These are phyloP conservation scores for Didymella pomorum DNA, from an alignment of 2,329 filamentous ascomycete genomes.

Conservation along the genomic window DNA sequence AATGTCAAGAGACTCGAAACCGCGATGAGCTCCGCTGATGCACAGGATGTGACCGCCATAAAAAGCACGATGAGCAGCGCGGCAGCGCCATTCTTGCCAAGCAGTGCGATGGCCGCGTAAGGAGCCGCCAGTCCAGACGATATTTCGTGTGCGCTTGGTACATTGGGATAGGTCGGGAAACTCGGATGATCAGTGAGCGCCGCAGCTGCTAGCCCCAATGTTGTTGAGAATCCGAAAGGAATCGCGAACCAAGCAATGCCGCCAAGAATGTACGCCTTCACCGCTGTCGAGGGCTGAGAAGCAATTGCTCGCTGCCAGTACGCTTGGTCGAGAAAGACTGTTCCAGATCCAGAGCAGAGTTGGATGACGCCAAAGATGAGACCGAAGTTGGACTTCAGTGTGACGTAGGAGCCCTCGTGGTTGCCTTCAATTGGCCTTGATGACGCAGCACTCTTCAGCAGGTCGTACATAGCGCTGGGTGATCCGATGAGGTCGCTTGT, in stretches of 20 bases:
- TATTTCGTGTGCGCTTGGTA: conserved; percentile 37
- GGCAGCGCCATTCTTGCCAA: conserved; percentile 42
- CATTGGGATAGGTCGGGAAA: conserved; percentile 55
- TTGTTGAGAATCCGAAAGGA: conserved; percentile 52
- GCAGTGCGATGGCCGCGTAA: conserved; percentile 39
- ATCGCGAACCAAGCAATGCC: conserved; percentile 59
- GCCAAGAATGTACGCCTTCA: conserved; percentile 49
- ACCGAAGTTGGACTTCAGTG: conserved; percentile 53
- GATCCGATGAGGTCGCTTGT: conserved; percentile 52
- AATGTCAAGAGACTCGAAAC: conserved; percentile 53
- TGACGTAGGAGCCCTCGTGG: conserved; percentile 52
- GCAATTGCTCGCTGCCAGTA: conserved; percentile 58
- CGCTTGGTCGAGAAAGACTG: conserved; percentile 55
- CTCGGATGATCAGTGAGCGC: conserved; percentile 54
- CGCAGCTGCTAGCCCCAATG: conserved; percentile 56
- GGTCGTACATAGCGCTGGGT: conserved; percentile 51
- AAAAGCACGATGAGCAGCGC: conserved; percentile 44
- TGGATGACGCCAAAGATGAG: conserved; percentile 57
- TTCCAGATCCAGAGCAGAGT: conserved; percentile 49
- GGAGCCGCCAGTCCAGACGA: conserved; percentile 42
- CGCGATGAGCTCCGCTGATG: conserved; percentile 53
- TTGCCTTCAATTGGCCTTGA: conserved; percentile 52
- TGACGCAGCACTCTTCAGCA: conserved; percentile 48
- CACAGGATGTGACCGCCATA: conserved; percentile 48
- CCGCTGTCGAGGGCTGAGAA: conserved; percentile 39